These are phyloP conservation scores for Fusarium sp. DNA, from an alignment of 2,329 filamentous ascomycete species.

Conservation along the genomic window DNA sequence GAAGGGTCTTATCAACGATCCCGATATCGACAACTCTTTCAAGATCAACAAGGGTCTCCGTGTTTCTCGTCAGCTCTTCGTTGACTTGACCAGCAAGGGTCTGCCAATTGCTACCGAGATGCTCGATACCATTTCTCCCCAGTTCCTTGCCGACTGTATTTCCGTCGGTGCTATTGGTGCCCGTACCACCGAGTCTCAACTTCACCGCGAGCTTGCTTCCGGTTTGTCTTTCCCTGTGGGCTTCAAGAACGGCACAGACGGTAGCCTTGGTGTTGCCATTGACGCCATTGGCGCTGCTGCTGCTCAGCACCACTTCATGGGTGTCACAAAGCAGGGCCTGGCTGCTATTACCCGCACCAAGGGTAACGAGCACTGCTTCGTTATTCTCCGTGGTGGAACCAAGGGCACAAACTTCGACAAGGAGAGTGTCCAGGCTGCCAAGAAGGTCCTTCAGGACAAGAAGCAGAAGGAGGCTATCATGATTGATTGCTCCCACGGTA, in stretches of 20 bases:
- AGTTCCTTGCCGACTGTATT: constrained; percentile 96
- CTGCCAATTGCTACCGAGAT: constrained; percentile 98
- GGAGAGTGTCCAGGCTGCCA: constrained; percentile 81
- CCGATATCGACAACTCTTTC: constrained; percentile 96
- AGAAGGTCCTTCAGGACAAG: constrained; percentile 84
- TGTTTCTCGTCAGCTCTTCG: constrained; percentile 92
- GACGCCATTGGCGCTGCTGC: constrained; percentile 92
- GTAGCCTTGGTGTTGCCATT: constrained; percentile 88
- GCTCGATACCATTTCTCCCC: constrained; percentile 98
- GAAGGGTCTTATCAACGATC: constrained; percentile 99
- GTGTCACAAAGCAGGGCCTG: constrained; percentile 96
- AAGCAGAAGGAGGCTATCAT: constrained; percentile 90
- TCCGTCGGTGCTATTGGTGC: constrained; percentile 96
- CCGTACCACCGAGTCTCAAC: constrained; percentile 94
- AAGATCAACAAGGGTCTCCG: constrained; percentile 99
- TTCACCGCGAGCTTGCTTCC: constrained; percentile 95
- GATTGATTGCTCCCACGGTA: constrained; percentile 98
- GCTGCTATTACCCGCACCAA: constrained; percentile 93
- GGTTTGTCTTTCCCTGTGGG: constrained; percentile 97
- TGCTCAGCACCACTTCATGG: constrained; percentile 96
- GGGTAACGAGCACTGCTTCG: constrained; percentile 97
- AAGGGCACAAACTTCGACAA: constrained; percentile 95
- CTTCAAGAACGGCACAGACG: constrained; percentile 99
- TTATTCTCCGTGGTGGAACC: constrained; percentile 92
- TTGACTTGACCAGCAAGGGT: constrained; percentile 85